Evolutionary conservation across 2,329 filamentous ascomycete genomes (phyloP), one percentile per base, ranked within the genome.

Genomic region (Fusarium mundagurra): DNA sequence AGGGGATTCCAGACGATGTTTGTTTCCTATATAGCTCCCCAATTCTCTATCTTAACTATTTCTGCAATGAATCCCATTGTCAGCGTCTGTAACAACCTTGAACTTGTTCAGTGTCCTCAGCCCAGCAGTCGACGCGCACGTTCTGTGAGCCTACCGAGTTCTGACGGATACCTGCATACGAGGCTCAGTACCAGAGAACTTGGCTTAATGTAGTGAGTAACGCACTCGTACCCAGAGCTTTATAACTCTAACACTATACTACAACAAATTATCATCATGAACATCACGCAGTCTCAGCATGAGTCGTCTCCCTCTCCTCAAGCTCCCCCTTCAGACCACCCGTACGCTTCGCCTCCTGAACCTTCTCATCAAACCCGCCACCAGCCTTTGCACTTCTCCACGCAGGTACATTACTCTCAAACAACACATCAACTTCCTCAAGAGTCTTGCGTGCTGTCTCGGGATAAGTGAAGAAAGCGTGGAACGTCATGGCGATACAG

Each of bases 381-480:
- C 51, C 64, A 8, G 61, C 65, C 22, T 68, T 61, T n/a, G 71
- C 43, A 44, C 66, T 78, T 43, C 73, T 31, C 77, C 77, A 78
- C 2, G 77, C 77, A 3, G 77, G 77, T 4, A 78, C 13, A 34
- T 76, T 64, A 20, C 45, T 50, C 6, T 77, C 77, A 33, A 78
- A 78, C 12, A 78, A 14, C 8, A 67, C 38, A 24, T 78, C 77
- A 0, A 78, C 69, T 33, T 78, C 77, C 44, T 78, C 77, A 3
- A 78, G 64, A 0, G 77, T 79, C 63, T 79, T 79, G 12, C 66
- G 75, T 13, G 84, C 84, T 0, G 88, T 90, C 79, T 90, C 88
- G 1, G 88, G 88, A 81, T 90, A 90, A 55, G 86, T 75, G 73
- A 90, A 89, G 76, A 86, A 87, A 9, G 76, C 74, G 53, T 88